Base-by-base conservation (phyloP, 768 basidiomycete species). In the Flagelloscypha sp. region DNA sequence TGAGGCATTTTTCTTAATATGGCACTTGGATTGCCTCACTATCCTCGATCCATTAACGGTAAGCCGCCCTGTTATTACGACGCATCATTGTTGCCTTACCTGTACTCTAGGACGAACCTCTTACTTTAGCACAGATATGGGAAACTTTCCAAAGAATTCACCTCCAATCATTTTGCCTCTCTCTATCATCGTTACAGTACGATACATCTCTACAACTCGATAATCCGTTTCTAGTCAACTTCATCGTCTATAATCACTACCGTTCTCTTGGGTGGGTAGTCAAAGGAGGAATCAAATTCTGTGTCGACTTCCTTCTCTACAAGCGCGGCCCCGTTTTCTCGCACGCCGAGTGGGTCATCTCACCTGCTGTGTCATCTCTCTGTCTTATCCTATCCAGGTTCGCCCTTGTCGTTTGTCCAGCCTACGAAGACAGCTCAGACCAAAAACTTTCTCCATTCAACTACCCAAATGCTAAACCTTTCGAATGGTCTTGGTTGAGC, bases 241-340 rank as follows among this genome's bases (percentile, higher is more conserved):
- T 97, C 48, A 77, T 81, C 32, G 77, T 76, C 3, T 95, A 93
- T 50, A 94, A 98, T 54, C 92, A 98, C 57, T 98, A 85, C 52
- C 77, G 94, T 11, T 90, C 92, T 4, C 70, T 98, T 6, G 95
- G 95, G 17, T 99, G 94, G 95, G 87, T 97, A 13, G 80, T 95
- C 44, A 89, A 92, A 57, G 77, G 79, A 19, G 95, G 95, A 1
- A 79, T 95, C 66, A 99, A 99, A 57, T 99, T 99, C 58, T 97
- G 93, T 48, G 84, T 84, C 24, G 95, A 99, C 50, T 92, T 84
- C 60, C 72, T 99, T 7, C 60, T 98, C 18, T 99, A 99, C 57
- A 92, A 88, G 48, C 75, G 86, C 9, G 95, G 95, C 0, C 92
- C 94, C 2, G 87, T 94, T 1, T 98, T 98, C 56, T 65, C 80